Evolutionary conservation across 169 alveolate species (phyloP).

Genomic region (Babesia divergens): DNA sequence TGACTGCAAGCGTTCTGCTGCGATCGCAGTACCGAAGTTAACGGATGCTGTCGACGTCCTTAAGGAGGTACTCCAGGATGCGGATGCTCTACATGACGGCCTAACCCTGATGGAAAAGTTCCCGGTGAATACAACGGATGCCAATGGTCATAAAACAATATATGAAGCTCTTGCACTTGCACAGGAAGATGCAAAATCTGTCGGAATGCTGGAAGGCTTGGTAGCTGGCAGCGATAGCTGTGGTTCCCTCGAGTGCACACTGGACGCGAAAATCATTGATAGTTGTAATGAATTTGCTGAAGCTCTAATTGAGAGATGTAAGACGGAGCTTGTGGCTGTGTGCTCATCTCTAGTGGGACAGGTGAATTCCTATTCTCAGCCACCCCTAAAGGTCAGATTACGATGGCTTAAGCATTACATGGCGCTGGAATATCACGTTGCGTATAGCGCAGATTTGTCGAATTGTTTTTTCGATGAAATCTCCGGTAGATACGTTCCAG

Average conservation of each 20-base stretch:
- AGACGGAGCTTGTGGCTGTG: constrained; percentile 32
- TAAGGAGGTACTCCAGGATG: constrained; percentile 26
- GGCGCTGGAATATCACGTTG: constrained; percentile 50
- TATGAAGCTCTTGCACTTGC: constrained; percentile 19
- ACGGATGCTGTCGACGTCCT: constrained; percentile 9
- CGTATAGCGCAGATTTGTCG: constrained; percentile 35
- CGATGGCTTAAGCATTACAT: constrained; percentile 49
- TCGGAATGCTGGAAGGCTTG: constrained; percentile 53
- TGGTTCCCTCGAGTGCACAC: constrained; percentile 1
- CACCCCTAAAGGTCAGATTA: constrained; percentile 45
- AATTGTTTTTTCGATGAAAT: constrained; percentile 24
- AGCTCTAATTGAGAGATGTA: neutral
- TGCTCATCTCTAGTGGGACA: constrained; percentile 46
- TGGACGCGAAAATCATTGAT: constrained; percentile 2
- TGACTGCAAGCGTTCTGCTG: neutral
- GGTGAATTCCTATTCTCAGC: constrained; percentile 31
- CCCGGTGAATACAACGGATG: neutral
- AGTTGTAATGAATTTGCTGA: constrained; percentile 55
- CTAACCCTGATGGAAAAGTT: constrained; percentile 46
- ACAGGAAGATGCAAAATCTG: constrained; percentile 41
- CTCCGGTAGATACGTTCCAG: constrained; percentile 32
- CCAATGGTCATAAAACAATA: neutral
- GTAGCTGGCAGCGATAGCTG: neutral
- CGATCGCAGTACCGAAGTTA: neutral
- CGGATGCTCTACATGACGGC: constrained; percentile 35